Percentiles rank a stretch among this genome's conserved stretches.
Conservation (phyloP, 805 yeast species). For the Candida yuanshanica region DNA sequence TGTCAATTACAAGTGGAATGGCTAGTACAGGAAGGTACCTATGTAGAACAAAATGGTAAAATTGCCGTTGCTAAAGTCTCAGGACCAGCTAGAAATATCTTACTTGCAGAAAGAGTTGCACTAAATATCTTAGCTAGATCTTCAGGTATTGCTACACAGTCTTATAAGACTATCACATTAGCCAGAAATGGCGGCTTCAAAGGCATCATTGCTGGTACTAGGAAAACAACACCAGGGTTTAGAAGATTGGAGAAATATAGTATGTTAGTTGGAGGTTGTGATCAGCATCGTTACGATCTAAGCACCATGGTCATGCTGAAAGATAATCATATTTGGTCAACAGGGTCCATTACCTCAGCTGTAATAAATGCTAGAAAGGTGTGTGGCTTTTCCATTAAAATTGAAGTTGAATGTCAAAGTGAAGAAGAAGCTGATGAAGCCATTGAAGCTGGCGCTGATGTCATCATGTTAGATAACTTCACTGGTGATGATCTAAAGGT, state of each 20-base stretch:
- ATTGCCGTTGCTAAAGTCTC: slow-evolving; percentile 68
- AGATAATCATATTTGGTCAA: slow-evolving; percentile 89
- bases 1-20: slow-evolving; percentile 69
- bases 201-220: slow-evolving; percentile 91
- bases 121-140: slow-evolving; percentile 76
- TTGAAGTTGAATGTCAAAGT: slow-evolving; percentile 87
- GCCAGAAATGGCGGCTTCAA: slow-evolving; percentile 67
- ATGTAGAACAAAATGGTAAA: slow-evolving; percentile 50
- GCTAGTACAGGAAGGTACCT: slow-evolving; percentile 67
- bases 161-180: slow-evolving; percentile 46
- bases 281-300: slow-evolving; percentile 85
- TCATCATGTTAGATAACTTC: slow-evolving; percentile 91
- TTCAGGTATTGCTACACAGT: slow-evolving; percentile 83
- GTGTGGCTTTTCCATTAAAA: slow-evolving; percentile 84
- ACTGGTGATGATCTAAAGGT: slow-evolving; percentile 53
- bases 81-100: slow-evolving; percentile 75
- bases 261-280: slow-evolving; percentile 94
- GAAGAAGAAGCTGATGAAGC: slow-evolving; percentile 90
- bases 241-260: slow-evolving; percentile 86
- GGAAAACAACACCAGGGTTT: slow-evolving; percentile 96
- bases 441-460: slow-evolving; percentile 91
- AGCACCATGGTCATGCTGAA: slow-evolving; percentile 94
- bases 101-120: slow-evolving; percentile 82
- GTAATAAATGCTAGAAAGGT: slow-evolving; percentile 70
- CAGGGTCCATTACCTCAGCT: slow-evolving; percentile 87